Base-by-base conservation (phyloP, 1,139 yeast species). In the Debaryomyces coudertii region DNA sequence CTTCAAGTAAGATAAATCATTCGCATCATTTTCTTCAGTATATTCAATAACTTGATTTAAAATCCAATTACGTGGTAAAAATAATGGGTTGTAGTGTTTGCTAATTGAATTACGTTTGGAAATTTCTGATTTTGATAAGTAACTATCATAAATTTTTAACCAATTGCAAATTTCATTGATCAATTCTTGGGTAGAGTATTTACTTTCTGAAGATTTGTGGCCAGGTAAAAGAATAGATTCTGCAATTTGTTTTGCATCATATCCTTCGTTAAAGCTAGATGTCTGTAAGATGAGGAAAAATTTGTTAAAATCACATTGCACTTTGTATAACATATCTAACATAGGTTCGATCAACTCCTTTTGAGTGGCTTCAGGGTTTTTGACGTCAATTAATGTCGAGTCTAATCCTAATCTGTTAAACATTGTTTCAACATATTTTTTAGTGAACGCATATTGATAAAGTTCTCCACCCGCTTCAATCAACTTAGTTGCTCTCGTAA, bases 41-140 rank as follows among this genome's bases (percentile, higher is more conserved):
- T 68, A 66, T 27, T 77, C 73, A 44, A 89, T 85, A 0, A 90
- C 97, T 51, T 90, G 93, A 47, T 90, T 92, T 45, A 93, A 70
- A 43, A 92, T 83, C 93, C 96, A 90, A 53, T 85, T 87, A 50
- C 93, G 77, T 12, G 97, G 95, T 12, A 88, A 76, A 58, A 93
- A 92, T 33, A 80, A 60, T 2, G 99, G 99, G 58, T 93, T 93
- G 45, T 69, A 73, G 2, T 54, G 46, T 11, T 67, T 58, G 48
- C 90, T 79, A 7, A 73, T 56, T 3, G 55, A 55, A 34, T 87
- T 71, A 4, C 55, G 60, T 14, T 65, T 62, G 14, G 56, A 42
- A 7, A 53, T 39, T 12, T 53, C 54, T 4, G 69, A 71, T 57
- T 56, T 76, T 69, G 14, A 56, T 55, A 53, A 63, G 61, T 44